phyloP scores from a whole-genome alignment of 768 basidiomycete genomes.

The Galerina marginata region DNA sequence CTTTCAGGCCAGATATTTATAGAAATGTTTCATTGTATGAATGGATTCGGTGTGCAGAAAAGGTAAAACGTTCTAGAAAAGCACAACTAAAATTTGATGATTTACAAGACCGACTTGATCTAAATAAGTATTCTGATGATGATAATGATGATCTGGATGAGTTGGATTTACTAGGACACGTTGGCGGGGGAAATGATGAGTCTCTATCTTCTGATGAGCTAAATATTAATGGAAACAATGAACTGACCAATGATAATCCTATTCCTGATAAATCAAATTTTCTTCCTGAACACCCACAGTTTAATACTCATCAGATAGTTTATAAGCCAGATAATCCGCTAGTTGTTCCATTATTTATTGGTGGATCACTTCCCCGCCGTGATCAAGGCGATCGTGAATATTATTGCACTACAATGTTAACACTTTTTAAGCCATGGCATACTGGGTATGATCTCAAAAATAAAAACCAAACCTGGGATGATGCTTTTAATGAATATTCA shows the following conservation, averaged over 20 bases:
- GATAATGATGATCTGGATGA: too few relatives aligned
- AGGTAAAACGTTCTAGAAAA: not conserved
- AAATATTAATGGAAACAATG: too few relatives aligned
- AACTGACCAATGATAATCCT: too few relatives aligned
- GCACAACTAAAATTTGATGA: not conserved
- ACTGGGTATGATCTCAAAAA: slow-evolving; percentile 26
- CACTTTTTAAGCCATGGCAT: slow-evolving; percentile 37
- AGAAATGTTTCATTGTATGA: slow-evolving; percentile 12
- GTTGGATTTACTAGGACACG: too few relatives aligned
- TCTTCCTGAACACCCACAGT: slow-evolving; percentile 30
- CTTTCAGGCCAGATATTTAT: slow-evolving; percentile 25
- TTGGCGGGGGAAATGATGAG: too few relatives aligned
- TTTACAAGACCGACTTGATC: too few relatives aligned
- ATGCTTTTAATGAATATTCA: slow-evolving; percentile 21
- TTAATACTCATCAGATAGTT: slow-evolving; percentile 7
- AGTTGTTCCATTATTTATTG: slow-evolving; percentile 34
- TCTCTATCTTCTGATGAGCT: not conserved
- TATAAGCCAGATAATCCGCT: not conserved
- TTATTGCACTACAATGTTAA: slow-evolving; percentile 37
- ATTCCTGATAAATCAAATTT: slow-evolving; percentile 10
- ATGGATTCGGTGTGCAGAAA: not conserved
- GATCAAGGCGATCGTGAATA: slow-evolving; percentile 36
- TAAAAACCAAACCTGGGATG: slow-evolving; percentile 25
- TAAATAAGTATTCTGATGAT: too few relatives aligned
- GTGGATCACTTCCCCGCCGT: slow-evolving; percentile 30